These are phyloP conservation scores for Pezicula radicicola DNA, from an alignment of 2,329 filamentous ascomycete species.

Conservation along the genomic window DNA sequence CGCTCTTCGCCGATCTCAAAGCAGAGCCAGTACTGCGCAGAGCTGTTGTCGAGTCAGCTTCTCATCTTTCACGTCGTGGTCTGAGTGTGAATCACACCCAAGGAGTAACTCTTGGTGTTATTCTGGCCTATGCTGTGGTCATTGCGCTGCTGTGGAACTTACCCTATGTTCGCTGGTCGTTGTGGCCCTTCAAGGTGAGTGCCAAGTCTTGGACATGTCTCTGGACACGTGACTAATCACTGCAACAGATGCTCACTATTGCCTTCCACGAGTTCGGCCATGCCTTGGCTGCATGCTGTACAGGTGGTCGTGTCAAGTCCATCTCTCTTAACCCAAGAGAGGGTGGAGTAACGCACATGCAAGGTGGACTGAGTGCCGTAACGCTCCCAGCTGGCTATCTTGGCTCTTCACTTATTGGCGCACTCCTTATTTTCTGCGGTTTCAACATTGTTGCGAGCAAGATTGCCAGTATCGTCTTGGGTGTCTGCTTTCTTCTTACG, in stretches of 20 bases:
- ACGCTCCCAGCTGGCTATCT: conserved; percentile 77
- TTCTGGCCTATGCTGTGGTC: conserved; percentile 67
- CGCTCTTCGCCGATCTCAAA: conserved; percentile 1
- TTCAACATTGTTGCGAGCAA: conserved; percentile 82
- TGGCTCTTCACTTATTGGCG: conserved; percentile 73
- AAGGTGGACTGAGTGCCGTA: conserved; percentile 65
- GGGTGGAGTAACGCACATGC: conserved; percentile 76
- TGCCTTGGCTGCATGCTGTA: conserved; percentile 68
- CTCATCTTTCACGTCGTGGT: conserved; percentile 14
- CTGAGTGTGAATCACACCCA: conserved; percentile 57
- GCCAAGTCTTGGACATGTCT: not conserved
- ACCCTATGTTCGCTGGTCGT: conserved; percentile 68
- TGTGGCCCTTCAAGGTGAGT: conserved; percentile 78
- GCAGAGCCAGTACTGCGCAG: conserved; percentile 2
- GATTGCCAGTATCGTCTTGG: conserved; percentile 70
- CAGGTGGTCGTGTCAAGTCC: conserved; percentile 70
- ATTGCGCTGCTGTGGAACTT: conserved; percentile 80
- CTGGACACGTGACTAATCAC: not conserved
- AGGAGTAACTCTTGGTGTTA: conserved; percentile 66
- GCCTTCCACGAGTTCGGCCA: conserved; percentile 81
- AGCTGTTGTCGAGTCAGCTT: conserved; percentile 10
- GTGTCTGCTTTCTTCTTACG: conserved; percentile 72
- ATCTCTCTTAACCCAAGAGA: conserved; percentile 74
- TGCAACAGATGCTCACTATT: conserved; percentile 71
- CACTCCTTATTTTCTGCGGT: conserved; percentile 73